Base-by-base conservation (phyloP, 768 basidiomycete species). In the Pisolithus albus region DNA sequence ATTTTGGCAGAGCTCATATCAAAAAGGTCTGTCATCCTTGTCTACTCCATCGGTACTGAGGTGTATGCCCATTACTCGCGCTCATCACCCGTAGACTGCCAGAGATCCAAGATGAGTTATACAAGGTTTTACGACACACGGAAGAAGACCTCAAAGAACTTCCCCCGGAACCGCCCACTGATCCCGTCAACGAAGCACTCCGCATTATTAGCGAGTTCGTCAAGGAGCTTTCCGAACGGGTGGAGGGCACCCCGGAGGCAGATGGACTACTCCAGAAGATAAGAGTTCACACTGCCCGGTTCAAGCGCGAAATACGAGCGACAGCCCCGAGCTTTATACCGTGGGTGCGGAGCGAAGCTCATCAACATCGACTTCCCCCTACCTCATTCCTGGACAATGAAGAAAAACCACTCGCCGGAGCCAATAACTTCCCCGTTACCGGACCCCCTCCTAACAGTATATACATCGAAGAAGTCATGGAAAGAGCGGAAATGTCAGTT, bases 321-420 rank as follows among this genome's bases (percentile, higher is more conserved):
- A 85, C 84, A 0, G 77, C 81, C 0, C 86, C 86, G 0, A 59
- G 74, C 3, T 88, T 88, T 54, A 56, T 72, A 7, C 83, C 84
- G 0, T 81, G 76, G 55, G 66, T 64, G 24, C 63, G 51, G 15
- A 45, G 41, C 15, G 44, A 52, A 19, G 46, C 32, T 0, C 8
- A 10, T 5, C 49, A 47, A 9, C 18, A 36, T 7, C 15, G 8
- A 18, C 36, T 60, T 7, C 52, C 51, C 1, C 47, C 36, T 40
- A 16, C 61, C 2, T 18, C 32, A 0, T 79, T 80, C 54, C 58
- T 79, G 13, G 52, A 48, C 13, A 63, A 65, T 16, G 79, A 81
- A 45, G 79, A 76, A 23, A 64, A 47, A 3, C 34, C 34, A 5
- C 11, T 15, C 34, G 16, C 26, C 4, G 26, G 13, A 10, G 2